Evolutionary conservation across 1,139 yeast species (phyloP), one percentile per base, ranked within the genome.

Genomic region (Suhomyces kunorum): DNA sequence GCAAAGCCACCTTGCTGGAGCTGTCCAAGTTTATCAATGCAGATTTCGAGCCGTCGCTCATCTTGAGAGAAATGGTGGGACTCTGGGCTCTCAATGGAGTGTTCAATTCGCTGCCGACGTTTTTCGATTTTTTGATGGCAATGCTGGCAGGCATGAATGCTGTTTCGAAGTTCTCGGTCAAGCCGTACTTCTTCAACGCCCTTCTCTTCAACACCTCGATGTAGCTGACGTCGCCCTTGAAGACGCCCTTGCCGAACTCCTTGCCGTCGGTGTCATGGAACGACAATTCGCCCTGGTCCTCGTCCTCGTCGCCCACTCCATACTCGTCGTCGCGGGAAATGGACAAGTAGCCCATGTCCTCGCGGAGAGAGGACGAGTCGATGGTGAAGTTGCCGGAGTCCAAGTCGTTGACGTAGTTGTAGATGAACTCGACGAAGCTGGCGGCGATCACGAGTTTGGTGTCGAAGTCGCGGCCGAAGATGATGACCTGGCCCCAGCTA

Each of bases 391-490:
- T 76, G 7, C 80, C 83, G 29, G 67, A 66, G 54, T 79, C 82
- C 44, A 78, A 66, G 56, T 78, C 83, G 27, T 63, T 65, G 7
- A 72, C 72, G 39, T 69, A 68, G 26, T 61, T 64, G 47, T 71
- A 71, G 34, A 81, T 56, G 49, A 80, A 80, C 46, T 80, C 83
- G 28, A 74, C 73, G 59, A 81, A 79, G 36, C 68, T 66, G n/a
- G 66, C 54, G 5, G 84, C 83, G 46, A 80, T 61, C 22, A 80
- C 84, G 46, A 76, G 64, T 53, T 80, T 80, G 36, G 82, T 76
- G 58, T 81, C 85, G 52, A 65, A 80, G 49, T 81, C 86, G 51
- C 84, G 73, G 13, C 87, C 87, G 56, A 76, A 81, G 31, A 80
- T 59, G 42, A 81, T 80, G 13, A 81, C 63, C 58, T 81, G 87